Base-by-base conservation (phyloP, 352 stramenopile genomes). In the Globisporangium cederbergense region DNA sequence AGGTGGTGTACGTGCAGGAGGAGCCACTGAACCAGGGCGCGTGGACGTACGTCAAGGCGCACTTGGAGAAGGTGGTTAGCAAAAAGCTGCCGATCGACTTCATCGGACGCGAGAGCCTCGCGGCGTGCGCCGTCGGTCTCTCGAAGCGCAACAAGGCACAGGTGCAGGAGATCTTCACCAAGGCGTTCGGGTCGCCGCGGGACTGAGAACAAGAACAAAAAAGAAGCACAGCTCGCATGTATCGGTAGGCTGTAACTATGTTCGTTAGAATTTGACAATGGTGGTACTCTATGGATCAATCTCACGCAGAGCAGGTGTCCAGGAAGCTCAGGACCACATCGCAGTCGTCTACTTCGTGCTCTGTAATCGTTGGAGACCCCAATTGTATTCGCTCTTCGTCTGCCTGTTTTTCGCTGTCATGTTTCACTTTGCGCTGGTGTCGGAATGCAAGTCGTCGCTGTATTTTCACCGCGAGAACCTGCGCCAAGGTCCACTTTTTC, bases 11-110 rank as follows among this genome's bases (percentile, higher is more conserved):
- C 80, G 76, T 92, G 40, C 86, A 95, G 53, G 86, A 95, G 68
- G 86, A 95, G 65, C 86, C 86, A 7, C 52, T 90, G 49, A 95
- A 95, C 77, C 82, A 91, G 49, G 86, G 86, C 42, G 77, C 83
- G 30, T 95, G 86, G 86, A 73, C 71, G 34, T 93, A 93, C 65
- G 71, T 74, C 1, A 78, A 86, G 62, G 53, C 78, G 46, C 84
- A 93, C 60, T 67, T 95, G 45, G 83, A 93, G 56, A 92, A 94
- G 54, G 62, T 91, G 28, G 64, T 90, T 22, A 59, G 56, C 52
- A 87, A 88, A 65, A 84, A 88, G 57, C 40, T 77, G 34, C 72
- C 76, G 1, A 69, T 93, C 34, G 75, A 90, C 64, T 91, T 77
- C 66, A 90, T 93, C 47, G 83, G 86, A 9, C 86, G 86, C 14